phyloP scores from a whole-genome alignment of 1,284 basidiomycete species.

The Sporisorium iseilematis-ciliati region DNA sequence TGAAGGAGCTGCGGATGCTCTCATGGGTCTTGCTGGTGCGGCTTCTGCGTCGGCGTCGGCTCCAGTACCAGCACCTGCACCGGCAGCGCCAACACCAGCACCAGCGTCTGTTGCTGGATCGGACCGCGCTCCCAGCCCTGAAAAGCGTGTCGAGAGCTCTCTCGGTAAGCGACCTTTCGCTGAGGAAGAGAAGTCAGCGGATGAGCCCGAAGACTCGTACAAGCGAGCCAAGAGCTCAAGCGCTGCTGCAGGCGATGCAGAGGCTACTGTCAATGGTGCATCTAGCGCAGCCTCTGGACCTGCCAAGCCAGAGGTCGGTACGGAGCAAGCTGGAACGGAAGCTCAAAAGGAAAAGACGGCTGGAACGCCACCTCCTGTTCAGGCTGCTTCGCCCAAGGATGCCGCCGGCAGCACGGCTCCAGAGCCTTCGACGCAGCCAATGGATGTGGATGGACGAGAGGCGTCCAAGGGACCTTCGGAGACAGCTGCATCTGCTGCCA shows the following conservation, averaged over 20 bases:
- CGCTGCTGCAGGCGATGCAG: conserved; percentile 14
- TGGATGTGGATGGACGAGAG: conserved; percentile 23
- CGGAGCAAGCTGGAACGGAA: background rate
- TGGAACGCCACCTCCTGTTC: conserved; percentile 15
- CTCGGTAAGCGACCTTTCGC: conserved; percentile 50
- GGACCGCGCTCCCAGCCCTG: conserved; percentile 31
- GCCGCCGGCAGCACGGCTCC: background rate
- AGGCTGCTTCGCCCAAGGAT: conserved; percentile 15
- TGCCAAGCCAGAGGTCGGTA: conserved; percentile 10
- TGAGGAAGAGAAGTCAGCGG: conserved; percentile 24
- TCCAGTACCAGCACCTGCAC: conserved; percentile 6
- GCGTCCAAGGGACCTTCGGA: conserved; percentile 3
- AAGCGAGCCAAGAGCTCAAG: conserved; percentile 47
- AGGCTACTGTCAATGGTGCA: background rate
- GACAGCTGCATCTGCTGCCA: background rate
- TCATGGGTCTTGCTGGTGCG: conserved; percentile 68
- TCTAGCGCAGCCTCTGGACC: conserved; percentile 4
- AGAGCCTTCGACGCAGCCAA: conserved; percentile 18
- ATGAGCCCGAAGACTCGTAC: conserved; percentile 34
- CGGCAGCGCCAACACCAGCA: conserved; percentile 24
- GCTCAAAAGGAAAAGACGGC: conserved; percentile 10
- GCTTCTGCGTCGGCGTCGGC: conserved; percentile 42
- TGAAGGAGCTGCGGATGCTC: conserved; percentile 66
- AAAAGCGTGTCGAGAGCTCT: conserved; percentile 46
- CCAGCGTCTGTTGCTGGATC: conserved; percentile 11